phyloP scores from a whole-genome alignment of 2,329 filamentous ascomycete genomes.

The Fusarium tupiense region DNA sequence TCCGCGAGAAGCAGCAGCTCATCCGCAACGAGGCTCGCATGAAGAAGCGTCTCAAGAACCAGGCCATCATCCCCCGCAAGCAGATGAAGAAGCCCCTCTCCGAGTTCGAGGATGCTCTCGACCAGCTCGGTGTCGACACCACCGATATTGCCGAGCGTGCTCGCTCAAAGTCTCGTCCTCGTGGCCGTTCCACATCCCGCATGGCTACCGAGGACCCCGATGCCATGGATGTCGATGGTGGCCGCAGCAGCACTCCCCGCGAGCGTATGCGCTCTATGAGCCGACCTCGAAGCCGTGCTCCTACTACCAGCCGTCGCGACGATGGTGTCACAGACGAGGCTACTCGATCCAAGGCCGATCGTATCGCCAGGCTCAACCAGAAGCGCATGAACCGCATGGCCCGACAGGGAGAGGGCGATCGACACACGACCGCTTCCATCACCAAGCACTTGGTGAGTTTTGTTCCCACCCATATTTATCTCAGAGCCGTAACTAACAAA shows the following conservation, averaged over 20 bases:
- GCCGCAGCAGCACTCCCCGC: slow-evolving; percentile 49
- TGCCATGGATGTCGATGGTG: slow-evolving; percentile 77
- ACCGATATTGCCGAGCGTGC: slow-evolving; percentile 78
- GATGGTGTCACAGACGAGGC: slow-evolving; percentile 78
- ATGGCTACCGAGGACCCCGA: slow-evolving; percentile 72
- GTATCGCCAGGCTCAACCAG: slow-evolving; percentile 88
- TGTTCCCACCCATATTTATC: neutral
- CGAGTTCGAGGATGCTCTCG: slow-evolving; percentile 86
- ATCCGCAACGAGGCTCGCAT: slow-evolving; percentile 95
- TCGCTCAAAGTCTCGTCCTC: slow-evolving; percentile 68
- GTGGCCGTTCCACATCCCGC: slow-evolving; percentile 76
- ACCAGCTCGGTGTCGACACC: slow-evolving; percentile 86
- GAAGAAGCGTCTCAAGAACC: slow-evolving; percentile 97
- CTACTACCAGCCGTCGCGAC: slow-evolving; percentile 71
- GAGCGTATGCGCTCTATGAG: slow-evolving; percentile 78
- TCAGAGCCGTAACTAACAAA: slow-evolving; percentile 7
- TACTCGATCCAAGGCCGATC: slow-evolving; percentile 81
- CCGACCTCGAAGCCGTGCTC: slow-evolving; percentile 74
- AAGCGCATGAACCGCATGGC: slow-evolving; percentile 99
- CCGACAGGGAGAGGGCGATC: slow-evolving; percentile 94
- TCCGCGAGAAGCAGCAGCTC: slow-evolving; percentile 91
- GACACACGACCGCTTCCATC: slow-evolving; percentile 83
- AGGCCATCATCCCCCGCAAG: slow-evolving; percentile 88
- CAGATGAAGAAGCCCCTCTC: slow-evolving; percentile 83
- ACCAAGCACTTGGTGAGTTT: slow-evolving; percentile 88